A percentile compares a stretch with the other conserved stretches of the same genome.
Conservation (phyloP, 768 basidiomycete species). For the Porpolomopsis calyptriformis region DNA sequence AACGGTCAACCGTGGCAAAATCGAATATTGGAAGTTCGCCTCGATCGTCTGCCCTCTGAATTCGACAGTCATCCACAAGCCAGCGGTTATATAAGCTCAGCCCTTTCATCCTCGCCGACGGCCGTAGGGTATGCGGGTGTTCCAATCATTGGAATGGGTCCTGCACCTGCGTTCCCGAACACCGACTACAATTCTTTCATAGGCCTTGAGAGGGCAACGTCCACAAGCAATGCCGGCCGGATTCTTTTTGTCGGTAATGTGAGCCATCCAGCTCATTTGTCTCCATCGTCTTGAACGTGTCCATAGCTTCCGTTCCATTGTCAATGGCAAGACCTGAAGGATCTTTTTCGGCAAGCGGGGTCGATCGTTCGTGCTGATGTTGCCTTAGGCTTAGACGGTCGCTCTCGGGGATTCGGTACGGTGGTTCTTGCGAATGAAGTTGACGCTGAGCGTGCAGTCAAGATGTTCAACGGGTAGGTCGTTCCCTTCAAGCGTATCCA, state of each 20-base stretch:
- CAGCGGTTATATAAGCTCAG: neutral
- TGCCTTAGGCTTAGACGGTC: slow-evolving; percentile 75
- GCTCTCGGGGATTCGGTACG: slow-evolving; percentile 88
- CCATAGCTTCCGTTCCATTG: slow-evolving; percentile 79
- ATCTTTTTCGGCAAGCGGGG: slow-evolving; percentile 86
- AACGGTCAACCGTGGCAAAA: slow-evolving; percentile 98
- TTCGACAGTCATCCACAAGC: slow-evolving; percentile 25
- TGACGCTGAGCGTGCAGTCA: slow-evolving; percentile 77
- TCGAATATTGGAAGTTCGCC: slow-evolving; percentile 80
- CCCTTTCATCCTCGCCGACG: neutral
- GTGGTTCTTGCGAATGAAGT: slow-evolving; percentile 75
- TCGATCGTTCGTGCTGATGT: slow-evolving; percentile 87
- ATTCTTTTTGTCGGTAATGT: slow-evolving; percentile 88
- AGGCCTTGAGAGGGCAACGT: neutral
- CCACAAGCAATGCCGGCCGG: slow-evolving; percentile 20
- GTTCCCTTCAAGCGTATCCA: neutral
- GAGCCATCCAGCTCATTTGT: slow-evolving; percentile 21
- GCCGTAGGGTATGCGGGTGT: neutral
- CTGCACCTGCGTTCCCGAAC: neutral
- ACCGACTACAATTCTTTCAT: slow-evolving; percentile 4
- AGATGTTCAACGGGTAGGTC: slow-evolving; percentile 78
- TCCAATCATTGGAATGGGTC: neutral
- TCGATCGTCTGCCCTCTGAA: slow-evolving; percentile 68
- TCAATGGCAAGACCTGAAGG: slow-evolving; percentile 98
- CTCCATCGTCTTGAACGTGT: neutral